Conservation (phyloP, 108 stramenopile genomes). For the Cyclotella sp. region DNA sequence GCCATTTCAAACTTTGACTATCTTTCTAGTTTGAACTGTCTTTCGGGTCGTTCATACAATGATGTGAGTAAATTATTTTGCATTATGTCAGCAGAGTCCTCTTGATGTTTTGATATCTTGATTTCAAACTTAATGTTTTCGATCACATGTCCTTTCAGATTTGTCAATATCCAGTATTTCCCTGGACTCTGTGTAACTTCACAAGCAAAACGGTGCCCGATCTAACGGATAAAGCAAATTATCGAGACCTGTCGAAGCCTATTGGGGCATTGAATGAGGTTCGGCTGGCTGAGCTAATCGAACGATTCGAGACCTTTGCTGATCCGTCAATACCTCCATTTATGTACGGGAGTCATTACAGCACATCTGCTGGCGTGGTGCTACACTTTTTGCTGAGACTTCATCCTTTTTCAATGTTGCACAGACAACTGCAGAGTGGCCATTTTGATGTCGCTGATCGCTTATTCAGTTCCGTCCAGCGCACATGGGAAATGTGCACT, state of each 20-base stretch:
- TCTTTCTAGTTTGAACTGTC: slow-evolving; percentile 91
- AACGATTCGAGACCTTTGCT: slow-evolving; percentile 92
- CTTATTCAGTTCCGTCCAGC: slow-evolving; percentile 92
- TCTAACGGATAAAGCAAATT: slow-evolving; percentile 80
- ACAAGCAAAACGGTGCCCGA: slow-evolving; percentile 87
- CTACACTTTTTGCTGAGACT: slow-evolving; percentile 95
- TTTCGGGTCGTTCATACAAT: slow-evolving; percentile 96
- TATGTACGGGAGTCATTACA: slow-evolving; percentile 98
- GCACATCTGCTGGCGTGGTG: slow-evolving; percentile 96
- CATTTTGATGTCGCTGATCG: slow-evolving; percentile 98
- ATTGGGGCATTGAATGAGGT: slow-evolving; percentile 95
- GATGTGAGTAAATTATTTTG: slow-evolving; percentile 45
- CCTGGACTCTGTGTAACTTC: slow-evolving; percentile 98
- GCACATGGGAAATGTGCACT: slow-evolving; percentile 94
- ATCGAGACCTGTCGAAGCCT: slow-evolving; percentile 94
- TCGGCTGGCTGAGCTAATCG: slow-evolving; percentile 91
- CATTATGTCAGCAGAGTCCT: neutral
- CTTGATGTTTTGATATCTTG: neutral
- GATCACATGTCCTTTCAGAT: slow-evolving; percentile 38
- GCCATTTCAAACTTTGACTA: slow-evolving; percentile 98
- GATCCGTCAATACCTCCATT: slow-evolving; percentile 95
- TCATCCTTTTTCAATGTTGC: slow-evolving; percentile 93
- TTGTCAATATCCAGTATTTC: slow-evolving; percentile 99
- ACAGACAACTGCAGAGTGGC: slow-evolving; percentile 93
- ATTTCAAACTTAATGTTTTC: neutral